Conservation (phyloP, 75 land plant species). For the Pinus albicaulis region DNA sequence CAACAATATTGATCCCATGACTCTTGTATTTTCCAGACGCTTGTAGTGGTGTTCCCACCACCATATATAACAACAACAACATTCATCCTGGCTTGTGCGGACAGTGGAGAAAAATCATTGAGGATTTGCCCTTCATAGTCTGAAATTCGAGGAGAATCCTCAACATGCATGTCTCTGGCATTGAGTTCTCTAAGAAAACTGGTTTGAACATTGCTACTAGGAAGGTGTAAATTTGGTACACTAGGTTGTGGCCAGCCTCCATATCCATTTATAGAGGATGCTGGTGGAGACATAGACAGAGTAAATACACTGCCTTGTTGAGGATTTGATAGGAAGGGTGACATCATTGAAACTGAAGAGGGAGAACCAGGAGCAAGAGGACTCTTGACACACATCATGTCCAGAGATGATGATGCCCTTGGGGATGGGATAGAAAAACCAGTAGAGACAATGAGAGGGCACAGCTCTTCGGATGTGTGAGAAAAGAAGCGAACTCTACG, state of each 20-base stretch:
- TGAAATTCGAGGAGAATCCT: conserved; percentile 35
- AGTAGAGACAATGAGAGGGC: conserved; percentile 69
- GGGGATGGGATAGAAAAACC: conserved; percentile 78
- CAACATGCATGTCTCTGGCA: conserved; percentile 68
- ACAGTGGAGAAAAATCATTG: conserved; percentile 29
- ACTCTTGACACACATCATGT: conserved; percentile 40
- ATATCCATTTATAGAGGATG: conserved; percentile 24
- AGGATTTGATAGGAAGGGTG: conserved; percentile 25
- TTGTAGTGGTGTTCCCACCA: conserved; percentile 10
- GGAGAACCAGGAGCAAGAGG: conserved; percentile 51
- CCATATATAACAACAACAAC: conserved; percentile 17
- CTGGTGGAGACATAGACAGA: conserved; percentile 70
- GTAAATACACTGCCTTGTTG: conserved; percentile 35
- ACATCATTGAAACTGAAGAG: conserved; percentile 43
- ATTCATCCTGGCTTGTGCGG: conserved; percentile 31
- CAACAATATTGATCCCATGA: conserved; percentile 28
- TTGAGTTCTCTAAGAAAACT: conserved; percentile 74
- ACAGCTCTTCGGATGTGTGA: conserved; percentile 63
- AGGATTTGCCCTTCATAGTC: conserved; percentile 52
- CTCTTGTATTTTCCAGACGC: conserved; percentile 25
- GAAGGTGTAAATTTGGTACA: conserved; percentile 70
- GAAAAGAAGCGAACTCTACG: conserved; percentile 76
- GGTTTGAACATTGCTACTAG: conserved; percentile 61
- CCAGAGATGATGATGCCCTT: conserved; percentile 35
- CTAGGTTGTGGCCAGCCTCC: conserved; percentile 56